These are phyloP conservation scores for Pestalotiopsis fici DNA, from an alignment of 2,329 filamentous ascomycete genomes.

Conservation along the genomic window DNA sequence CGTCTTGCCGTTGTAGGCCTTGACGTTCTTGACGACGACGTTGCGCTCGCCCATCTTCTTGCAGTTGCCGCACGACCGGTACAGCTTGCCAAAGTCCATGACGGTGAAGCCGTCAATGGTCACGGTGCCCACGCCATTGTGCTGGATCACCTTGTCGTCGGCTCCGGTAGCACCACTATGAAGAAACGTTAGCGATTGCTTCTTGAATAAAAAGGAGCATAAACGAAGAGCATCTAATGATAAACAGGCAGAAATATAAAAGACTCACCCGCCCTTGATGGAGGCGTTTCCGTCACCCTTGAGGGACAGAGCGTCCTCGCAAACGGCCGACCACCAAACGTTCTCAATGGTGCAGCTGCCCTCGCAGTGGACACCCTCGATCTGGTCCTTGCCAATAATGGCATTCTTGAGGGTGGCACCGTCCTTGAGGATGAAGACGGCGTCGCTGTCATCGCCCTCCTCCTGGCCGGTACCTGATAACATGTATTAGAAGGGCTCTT, in stretches of 20 bases:
- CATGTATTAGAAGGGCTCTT: background rate
- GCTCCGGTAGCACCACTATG: constrained; percentile 29
- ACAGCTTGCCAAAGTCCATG: constrained; percentile 42
- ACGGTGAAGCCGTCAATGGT: constrained; percentile 31
- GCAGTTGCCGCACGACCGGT: constrained; percentile 49
- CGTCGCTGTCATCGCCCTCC: constrained; percentile 43
- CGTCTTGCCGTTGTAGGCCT: constrained; percentile 28
- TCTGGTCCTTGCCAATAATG: constrained; percentile 39
- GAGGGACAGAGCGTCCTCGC: constrained; percentile 33
- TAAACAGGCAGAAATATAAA: too few relatives aligned
- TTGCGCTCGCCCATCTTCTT: constrained; percentile 29
- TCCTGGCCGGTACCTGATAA: constrained; percentile 31
- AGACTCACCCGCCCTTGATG: constrained; percentile 36
- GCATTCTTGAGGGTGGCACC: constrained; percentile 35
- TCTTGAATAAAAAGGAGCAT: too few relatives aligned
- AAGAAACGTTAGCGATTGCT: too few relatives aligned
- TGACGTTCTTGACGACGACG: constrained; percentile 30
- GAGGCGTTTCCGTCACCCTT: constrained; percentile 27
- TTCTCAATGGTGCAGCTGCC: constrained; percentile 26
- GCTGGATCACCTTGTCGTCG: constrained; percentile 21
- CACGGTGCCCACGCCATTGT: constrained; percentile 14
- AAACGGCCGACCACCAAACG: constrained; percentile 36
- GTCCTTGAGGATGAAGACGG: constrained; percentile 27
- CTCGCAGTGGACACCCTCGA: constrained; percentile 35
- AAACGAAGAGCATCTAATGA: too few relatives aligned